Conservation (phyloP, 805 yeast genomes). For the Wickerhamiella spandovensis region DNA sequence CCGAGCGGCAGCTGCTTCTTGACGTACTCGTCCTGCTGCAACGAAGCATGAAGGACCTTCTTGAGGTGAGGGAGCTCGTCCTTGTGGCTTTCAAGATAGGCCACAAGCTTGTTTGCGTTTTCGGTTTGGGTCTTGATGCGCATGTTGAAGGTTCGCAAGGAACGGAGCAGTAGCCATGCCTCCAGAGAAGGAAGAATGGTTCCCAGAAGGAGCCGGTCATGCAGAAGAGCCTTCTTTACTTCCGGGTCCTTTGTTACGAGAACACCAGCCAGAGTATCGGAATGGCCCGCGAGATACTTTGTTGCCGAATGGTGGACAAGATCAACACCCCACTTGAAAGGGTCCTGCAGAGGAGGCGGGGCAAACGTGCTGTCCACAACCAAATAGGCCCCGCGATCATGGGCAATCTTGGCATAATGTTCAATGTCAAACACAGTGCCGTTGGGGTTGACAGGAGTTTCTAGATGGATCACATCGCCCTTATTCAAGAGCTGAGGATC, state of each 20-base stretch:
- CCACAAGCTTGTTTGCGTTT: slow-evolving; percentile 49
- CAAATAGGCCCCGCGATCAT: slow-evolving; percentile 58
- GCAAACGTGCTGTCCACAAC: slow-evolving; percentile 83
- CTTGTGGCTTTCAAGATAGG: slow-evolving; percentile 39
- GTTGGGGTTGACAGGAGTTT: slow-evolving; percentile 75
- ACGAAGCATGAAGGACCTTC: slow-evolving; percentile 54
- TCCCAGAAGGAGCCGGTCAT: slow-evolving; percentile 62
- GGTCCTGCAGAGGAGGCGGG: slow-evolving; percentile 78
- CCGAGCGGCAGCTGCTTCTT: slow-evolving; percentile 46
- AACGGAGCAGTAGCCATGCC: slow-evolving; percentile 57
- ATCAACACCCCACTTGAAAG: slow-evolving; percentile 75
- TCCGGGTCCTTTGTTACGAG: slow-evolving; percentile 65
- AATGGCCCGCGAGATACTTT: slow-evolving; percentile 91
- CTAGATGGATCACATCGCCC: slow-evolving; percentile 62
- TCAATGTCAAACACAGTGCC: slow-evolving; percentile 54
- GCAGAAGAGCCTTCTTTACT: slow-evolving; percentile 32
- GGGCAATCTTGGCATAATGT: slow-evolving; percentile 57
- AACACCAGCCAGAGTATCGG: slow-evolving; percentile 76
- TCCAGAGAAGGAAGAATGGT: slow-evolving; percentile 72
- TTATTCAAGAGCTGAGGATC: slow-evolving; percentile 34
- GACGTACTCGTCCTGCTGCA: slow-evolving; percentile 60
- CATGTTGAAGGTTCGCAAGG: slow-evolving; percentile 67
- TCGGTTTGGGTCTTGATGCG: slow-evolving; percentile 55
- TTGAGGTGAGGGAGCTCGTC: slow-evolving; percentile 36
- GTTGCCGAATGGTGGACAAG: slow-evolving; percentile 88